Conservation (phyloP, 1,284 basidiomycete species). For the Fomitopsis betulina region DNA sequence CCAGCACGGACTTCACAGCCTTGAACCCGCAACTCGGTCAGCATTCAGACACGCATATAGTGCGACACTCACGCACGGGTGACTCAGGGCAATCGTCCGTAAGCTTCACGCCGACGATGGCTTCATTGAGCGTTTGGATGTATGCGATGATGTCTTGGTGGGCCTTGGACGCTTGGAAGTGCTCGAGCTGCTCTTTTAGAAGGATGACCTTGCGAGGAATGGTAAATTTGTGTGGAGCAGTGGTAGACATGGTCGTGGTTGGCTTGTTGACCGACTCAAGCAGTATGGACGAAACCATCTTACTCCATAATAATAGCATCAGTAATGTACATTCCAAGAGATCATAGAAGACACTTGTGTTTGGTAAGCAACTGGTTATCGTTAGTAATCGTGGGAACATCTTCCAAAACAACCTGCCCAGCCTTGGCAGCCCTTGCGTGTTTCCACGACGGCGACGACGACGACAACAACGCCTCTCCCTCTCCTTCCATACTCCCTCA, state of each 20-base stretch:
- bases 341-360: too few relatives aligned
- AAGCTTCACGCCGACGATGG: constrained; percentile 76
- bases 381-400: too few relatives aligned
- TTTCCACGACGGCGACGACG: not conserved
- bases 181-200: constrained; percentile 71
- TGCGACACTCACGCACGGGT: constrained; percentile 39
- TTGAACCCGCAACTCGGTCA: constrained; percentile 26
- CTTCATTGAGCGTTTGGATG: constrained; percentile 74
- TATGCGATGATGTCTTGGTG: constrained; percentile 71
- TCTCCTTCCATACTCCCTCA: not conserved
- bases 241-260: not conserved
- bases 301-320: too few relatives aligned
- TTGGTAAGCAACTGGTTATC: too few relatives aligned
- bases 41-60: not conserved
- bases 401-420: not conserved
- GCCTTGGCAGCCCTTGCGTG: not conserved
- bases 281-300: too few relatives aligned
- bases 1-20: constrained; percentile 61
- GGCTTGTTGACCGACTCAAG: too few relatives aligned
- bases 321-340: too few relatives aligned
- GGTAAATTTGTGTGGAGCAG: constrained; percentile 13
- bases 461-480: not conserved
- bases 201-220: constrained; percentile 74
- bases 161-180: constrained; percentile 55
- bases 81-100: constrained; percentile 57